Percentiles rank a stretch among this genome's conserved stretches.
phyloP scores from a whole-genome alignment of 441 rosid genomes.

The Pelargonium citronellum region DNA sequence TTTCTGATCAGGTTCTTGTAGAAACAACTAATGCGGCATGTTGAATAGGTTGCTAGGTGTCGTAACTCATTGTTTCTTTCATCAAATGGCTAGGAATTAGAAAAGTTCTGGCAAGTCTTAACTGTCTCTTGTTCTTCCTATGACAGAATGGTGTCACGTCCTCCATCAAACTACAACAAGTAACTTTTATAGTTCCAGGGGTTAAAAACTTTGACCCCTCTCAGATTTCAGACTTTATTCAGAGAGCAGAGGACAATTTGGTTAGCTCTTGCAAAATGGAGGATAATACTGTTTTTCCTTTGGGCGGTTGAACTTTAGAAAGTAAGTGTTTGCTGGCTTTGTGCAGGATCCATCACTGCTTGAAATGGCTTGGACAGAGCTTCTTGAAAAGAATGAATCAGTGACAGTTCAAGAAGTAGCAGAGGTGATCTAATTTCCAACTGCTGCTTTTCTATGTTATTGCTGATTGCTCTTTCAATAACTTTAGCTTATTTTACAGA shows the following conservation, averaged over 20 bases:
- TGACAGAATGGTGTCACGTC: constrained; percentile 64
- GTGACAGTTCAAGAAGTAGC: constrained; percentile 26
- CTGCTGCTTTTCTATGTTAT: not conserved
- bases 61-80: constrained; percentile 19
- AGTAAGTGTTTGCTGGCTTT: constrained; percentile 13
- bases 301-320: constrained; percentile 8
- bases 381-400: constrained; percentile 70
- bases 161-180: constrained; percentile 79
- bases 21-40: constrained; percentile 38
- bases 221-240: constrained; percentile 53
- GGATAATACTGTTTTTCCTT: not conserved
- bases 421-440: constrained; percentile 18
- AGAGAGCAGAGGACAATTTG: constrained; percentile 63
- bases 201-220: constrained; percentile 59
- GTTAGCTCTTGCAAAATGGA: constrained; percentile 35
- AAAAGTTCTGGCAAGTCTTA: constrained; percentile 14
- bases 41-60: constrained; percentile 52
- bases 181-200: constrained; percentile 73
- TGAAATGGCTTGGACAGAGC: constrained; percentile 94
- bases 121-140: constrained; percentile 11
- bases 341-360: constrained; percentile 71
- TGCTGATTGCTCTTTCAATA: constrained; percentile 25
- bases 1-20: constrained; percentile 85
- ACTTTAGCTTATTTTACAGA: constrained; percentile 46
- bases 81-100: constrained; percentile 14